phyloP scores from a whole-genome alignment of 108 stramenopile genomes.

The Pelagomonas calceolata region DNA sequence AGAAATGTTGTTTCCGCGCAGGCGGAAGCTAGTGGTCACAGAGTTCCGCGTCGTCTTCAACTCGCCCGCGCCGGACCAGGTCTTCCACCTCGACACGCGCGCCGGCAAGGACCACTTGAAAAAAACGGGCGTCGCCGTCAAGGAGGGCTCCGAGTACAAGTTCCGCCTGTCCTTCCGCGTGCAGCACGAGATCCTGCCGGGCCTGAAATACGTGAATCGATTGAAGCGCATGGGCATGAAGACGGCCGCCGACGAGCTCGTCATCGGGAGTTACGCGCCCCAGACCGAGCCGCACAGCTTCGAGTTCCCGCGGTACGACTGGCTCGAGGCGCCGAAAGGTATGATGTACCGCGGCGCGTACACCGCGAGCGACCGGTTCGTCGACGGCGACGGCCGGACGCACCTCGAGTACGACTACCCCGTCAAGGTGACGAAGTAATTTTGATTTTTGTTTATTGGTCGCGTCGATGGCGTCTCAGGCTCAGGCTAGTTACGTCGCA shows the following conservation, averaged over 20 bases:
- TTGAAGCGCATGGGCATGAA: slow-evolving; percentile 7
- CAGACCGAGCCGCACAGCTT: slow-evolving; percentile 13
- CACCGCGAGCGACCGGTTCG: slow-evolving; percentile 10
- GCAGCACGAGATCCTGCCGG: slow-evolving; percentile 22
- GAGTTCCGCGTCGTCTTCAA: slow-evolving; percentile 17
- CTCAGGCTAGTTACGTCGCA: no score
- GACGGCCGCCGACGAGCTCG: slow-evolving; percentile 10
- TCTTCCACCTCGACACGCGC: slow-evolving; percentile 13
- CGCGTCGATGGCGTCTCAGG: no score
- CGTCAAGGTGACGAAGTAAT: slow-evolving; percentile 9
- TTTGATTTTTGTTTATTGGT: no score
- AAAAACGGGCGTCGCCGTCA: slow-evolving; percentile 10
- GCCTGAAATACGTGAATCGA: slow-evolving; percentile 15
- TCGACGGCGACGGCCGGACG: slow-evolving; percentile 12
- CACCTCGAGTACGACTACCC: slow-evolving; percentile 19
- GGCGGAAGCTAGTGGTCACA: slow-evolving; percentile 8
- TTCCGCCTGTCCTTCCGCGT: slow-evolving; percentile 17
- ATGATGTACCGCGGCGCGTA: slow-evolving; percentile 24
- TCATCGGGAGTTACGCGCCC: slow-evolving; percentile 19
- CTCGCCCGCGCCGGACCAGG: slow-evolving; percentile 3
- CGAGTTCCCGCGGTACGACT: slow-evolving; percentile 15
- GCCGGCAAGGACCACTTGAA: slow-evolving; percentile 3
- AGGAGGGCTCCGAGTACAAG: slow-evolving; percentile 23
- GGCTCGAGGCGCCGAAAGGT: slow-evolving; percentile 13
- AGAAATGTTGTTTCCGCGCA: not conserved